phyloP scores from a whole-genome alignment of 2,329 filamentous ascomycete species.

The Microascus cirrosus region DNA sequence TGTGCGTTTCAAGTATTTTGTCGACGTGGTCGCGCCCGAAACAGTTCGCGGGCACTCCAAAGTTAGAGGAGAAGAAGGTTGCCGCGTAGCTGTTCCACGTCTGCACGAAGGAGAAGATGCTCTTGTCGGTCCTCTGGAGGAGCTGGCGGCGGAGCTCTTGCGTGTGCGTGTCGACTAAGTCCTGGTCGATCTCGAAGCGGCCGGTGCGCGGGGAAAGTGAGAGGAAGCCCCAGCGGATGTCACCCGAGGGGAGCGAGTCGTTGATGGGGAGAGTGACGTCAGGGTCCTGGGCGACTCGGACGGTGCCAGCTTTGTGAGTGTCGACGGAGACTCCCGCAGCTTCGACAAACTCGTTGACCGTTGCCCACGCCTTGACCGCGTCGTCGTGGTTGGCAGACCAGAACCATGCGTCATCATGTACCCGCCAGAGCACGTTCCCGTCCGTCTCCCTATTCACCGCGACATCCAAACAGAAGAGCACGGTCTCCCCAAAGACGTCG shows the following conservation, averaged over 20 bases:
- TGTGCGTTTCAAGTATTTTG: slow-evolving; percentile 36
- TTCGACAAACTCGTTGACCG: slow-evolving; percentile 40
- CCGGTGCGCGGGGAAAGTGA: slow-evolving; percentile 38
- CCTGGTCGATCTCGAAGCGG: slow-evolving; percentile 48
- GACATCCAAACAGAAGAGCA: slow-evolving; percentile 56
- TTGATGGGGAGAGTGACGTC: slow-evolving; percentile 12
- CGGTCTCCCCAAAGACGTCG: slow-evolving; percentile 45
- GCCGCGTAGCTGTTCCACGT: slow-evolving; percentile 41
- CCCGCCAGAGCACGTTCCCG: slow-evolving; percentile 45
- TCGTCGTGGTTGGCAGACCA: slow-evolving; percentile 42
- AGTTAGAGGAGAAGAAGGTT: slow-evolving; percentile 41
- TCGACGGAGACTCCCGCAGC: slow-evolving; percentile 49
- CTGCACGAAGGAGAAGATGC: slow-evolving; percentile 31
- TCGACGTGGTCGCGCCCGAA: slow-evolving; percentile 40
- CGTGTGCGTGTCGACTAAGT: slow-evolving; percentile 47
- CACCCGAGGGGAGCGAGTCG: slow-evolving; percentile 29
- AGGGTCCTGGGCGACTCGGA: slow-evolving; percentile 22
- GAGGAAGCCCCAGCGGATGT: slow-evolving; percentile 45
- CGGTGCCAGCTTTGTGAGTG: slow-evolving; percentile 33
- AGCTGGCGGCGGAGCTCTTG: slow-evolving; percentile 48
- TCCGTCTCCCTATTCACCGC: slow-evolving; percentile 46
- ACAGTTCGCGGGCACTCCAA: slow-evolving; percentile 38
- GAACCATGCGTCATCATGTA: slow-evolving; percentile 59
- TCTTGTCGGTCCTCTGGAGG: slow-evolving; percentile 32
- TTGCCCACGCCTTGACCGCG: slow-evolving; percentile 47